Base-by-base conservation (phyloP, 129 eudicot species). In the Daucus carota region DNA sequence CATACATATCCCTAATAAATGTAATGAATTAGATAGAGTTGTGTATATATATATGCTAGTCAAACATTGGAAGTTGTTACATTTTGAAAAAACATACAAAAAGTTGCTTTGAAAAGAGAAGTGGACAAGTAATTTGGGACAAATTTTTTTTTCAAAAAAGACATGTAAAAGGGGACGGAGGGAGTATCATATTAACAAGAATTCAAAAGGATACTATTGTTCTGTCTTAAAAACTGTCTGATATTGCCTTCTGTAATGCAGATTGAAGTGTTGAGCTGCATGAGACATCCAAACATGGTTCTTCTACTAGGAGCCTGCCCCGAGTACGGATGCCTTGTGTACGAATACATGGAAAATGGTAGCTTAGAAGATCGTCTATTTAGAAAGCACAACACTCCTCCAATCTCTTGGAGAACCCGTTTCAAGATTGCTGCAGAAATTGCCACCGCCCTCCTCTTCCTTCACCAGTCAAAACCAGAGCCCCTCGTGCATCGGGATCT, bases 241-340 rank as follows among this genome's bases (percentile, higher is more conserved):
- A 36, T 42, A 17, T 22, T 62, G 40, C 47, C 33, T 44, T 76
- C 52, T 38, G 7, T 5, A 34, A 52, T 42, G 74, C 86, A 86
- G 90, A 72, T 88, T 41, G 93, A 88, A 78, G 88, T 88, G 0
- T 74, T 88, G 43, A 84, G 87, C 70, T 82, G 82, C 50, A 79
- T 86, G 82, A 80, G 90, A 76, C 93, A 88, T 73, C 93, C 93
- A 14, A 71, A 88, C 73, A 86, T 88, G 93, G 93, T 88, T 60
- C 87, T 88, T 50, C 88, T 88, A 10, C 34, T 88, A 9, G 93
- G 93, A 24, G 90, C 93, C 66, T 88, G 93, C 78, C 90, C 93
- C 1, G 88, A 88, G 31, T 80, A 86, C 41, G 90, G 93, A 18
- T 88, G 93, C 75, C 84, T 88, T 34, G 83, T 88, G 0, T 88